These are phyloP conservation scores for Fusarium lateritium DNA, from an alignment of 2,329 filamentous ascomycete genomes.

Conservation along the genomic window DNA sequence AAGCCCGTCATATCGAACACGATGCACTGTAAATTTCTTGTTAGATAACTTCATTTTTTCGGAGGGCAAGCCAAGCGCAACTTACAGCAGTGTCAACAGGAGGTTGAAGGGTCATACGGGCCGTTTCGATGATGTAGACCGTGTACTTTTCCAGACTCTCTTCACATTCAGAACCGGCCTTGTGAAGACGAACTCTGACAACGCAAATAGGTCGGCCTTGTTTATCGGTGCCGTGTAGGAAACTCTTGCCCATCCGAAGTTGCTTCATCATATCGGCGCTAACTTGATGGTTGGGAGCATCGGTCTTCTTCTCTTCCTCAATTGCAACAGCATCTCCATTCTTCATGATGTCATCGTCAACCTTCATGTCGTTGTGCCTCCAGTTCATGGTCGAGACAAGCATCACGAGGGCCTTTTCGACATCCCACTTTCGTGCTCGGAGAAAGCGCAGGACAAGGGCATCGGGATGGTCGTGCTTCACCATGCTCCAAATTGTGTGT, in stretches of 20 bases:
- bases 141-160: conserved; percentile 89
- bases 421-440: conserved; percentile 94
- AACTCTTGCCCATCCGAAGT: conserved; percentile 92
- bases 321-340: conserved; percentile 79
- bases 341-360: conserved; percentile 89
- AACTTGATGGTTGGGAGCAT: conserved; percentile 74
- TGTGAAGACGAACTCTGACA: conserved; percentile 86
- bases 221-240: conserved; percentile 89
- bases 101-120: conserved; percentile 83
- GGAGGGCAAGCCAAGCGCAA: conserved; percentile 39
- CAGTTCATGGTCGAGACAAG: conserved; percentile 94
- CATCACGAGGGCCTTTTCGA: conserved; percentile 94
- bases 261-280: conserved; percentile 86
- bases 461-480: conserved; percentile 96
- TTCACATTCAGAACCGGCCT: conserved; percentile 84
- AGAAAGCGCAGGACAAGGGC: conserved; percentile 85
- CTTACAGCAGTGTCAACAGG: conserved; percentile 93
- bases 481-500: conserved; percentile 89
- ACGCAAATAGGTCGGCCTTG: conserved; percentile 88
- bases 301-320: conserved; percentile 69
- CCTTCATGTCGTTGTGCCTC: conserved; percentile 85
- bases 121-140: conserved; percentile 94
- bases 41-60: conserved; percentile 21
- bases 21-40: conserved; percentile 74
- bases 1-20: conserved; percentile 98